Conservation (phyloP, 176 grass and related monocot genomes). For the Avena eriantha region DNA sequence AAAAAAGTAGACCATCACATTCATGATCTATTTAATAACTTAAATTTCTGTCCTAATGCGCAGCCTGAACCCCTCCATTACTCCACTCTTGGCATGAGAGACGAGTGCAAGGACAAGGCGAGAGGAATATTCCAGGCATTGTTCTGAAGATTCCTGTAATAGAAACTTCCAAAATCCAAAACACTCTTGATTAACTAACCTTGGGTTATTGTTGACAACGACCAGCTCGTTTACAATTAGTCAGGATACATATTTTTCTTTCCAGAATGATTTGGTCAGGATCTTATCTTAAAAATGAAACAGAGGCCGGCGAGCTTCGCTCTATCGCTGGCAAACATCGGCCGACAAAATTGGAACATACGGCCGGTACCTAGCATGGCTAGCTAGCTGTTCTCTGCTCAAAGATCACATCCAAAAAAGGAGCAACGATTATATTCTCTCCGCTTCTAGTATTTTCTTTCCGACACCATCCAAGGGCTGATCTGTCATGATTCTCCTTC, state of each 20-base stretch:
- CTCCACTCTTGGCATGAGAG: conserved; percentile 17
- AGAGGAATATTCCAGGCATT: conserved; percentile 53
- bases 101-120: neutral
- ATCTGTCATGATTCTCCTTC: neutral
- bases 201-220: conserved; percentile 38
- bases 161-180: conserved; percentile 43
- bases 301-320: neutral
- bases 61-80: neutral
- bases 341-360: neutral
- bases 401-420: neutral
- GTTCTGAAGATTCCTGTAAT: conserved; percentile 34
- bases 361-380: neutral
- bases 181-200: conserved; percentile 22
- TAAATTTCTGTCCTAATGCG: neutral
- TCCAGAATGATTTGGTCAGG: neutral
- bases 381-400: neutral
- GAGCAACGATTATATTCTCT: neutral
- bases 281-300: conserved; percentile 35
- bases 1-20: neutral
- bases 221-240: conserved; percentile 24
- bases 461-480: neutral
- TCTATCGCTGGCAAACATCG: neutral
- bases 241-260: neutral
- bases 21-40: neutral
- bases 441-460: neutral